Evolutionary conservation across 2,329 filamentous ascomycete species (phyloP).

Genomic region (Phyllosticta capitalensis): DNA sequence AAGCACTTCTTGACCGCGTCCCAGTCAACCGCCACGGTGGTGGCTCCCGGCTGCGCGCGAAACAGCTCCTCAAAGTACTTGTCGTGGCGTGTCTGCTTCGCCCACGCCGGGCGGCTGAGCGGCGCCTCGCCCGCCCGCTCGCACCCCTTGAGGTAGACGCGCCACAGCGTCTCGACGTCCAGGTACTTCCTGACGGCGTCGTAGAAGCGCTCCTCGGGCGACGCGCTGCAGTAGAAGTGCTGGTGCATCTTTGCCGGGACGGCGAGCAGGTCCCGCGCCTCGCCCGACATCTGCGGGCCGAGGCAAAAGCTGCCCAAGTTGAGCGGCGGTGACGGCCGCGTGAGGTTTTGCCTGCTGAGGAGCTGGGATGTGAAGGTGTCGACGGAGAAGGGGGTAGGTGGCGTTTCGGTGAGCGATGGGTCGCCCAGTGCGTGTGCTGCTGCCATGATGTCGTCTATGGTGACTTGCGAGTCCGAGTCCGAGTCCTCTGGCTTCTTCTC

Average conservation of each 20-base stretch:
- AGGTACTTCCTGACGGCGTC: background rate
- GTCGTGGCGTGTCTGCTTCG: background rate
- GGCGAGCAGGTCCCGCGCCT: background rate
- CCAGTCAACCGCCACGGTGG: no score
- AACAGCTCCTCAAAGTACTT: no score
- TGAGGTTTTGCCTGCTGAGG: background rate
- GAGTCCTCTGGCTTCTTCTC: no score
- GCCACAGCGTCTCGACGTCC: background rate
- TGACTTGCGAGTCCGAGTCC: background rate
- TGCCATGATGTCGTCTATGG: background rate
- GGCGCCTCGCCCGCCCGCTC: background rate
- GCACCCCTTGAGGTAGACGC: background rate
- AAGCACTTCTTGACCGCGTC: background rate
- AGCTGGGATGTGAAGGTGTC: background rate
- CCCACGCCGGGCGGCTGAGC: background rate
- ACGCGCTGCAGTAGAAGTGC: background rate
- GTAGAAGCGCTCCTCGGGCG: background rate
- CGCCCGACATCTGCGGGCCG: background rate
- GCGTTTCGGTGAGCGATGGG: background rate
- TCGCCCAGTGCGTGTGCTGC: background rate
- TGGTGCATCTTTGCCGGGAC: background rate
- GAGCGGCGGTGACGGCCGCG: background rate
- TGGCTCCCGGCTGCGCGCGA: no score
- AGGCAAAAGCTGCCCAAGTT: background rate
- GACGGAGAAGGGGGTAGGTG: background rate